These are phyloP conservation scores for Neurospora cerealis DNA, from an alignment of 495 filamentous ascomycete species.

Conservation along the genomic window DNA sequence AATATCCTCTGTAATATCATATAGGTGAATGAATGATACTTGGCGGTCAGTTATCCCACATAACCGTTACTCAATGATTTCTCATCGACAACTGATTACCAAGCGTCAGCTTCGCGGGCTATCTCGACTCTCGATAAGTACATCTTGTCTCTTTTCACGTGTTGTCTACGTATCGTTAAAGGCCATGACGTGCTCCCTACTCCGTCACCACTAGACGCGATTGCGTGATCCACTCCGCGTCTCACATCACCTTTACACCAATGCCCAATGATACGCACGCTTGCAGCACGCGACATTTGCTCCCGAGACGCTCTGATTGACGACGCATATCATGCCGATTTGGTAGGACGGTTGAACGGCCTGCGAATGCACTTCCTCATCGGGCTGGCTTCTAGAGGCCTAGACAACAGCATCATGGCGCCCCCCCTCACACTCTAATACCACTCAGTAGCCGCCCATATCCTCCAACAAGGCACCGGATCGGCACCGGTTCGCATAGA, in stretches of 20 bases:
- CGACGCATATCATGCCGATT: neutral
- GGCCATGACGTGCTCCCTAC: conserved; percentile 2
- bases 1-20: neutral
- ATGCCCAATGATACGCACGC: neutral
- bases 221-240: conserved; percentile 19
- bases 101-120: neutral
- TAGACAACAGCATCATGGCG: neutral
- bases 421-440: neutral
- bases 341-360: neutral
- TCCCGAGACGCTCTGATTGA: neutral
- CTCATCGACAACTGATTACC: neutral
- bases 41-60: neutral
- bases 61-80: neutral
- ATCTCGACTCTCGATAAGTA: neutral
- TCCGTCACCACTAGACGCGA: conserved; percentile 3
- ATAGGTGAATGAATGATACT: neutral
- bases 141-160: neutral
- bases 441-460: neutral
- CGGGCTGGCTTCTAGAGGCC: neutral
- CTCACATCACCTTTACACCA: conserved; percentile 9
- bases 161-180: neutral
- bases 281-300: neutral
- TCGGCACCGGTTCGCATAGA: neutral
- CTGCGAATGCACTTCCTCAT: neutral
- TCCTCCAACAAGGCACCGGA: neutral